phyloP scores from a whole-genome alignment of 2,329 filamentous ascomycete species.

The Neocucurbitaria cava region DNA sequence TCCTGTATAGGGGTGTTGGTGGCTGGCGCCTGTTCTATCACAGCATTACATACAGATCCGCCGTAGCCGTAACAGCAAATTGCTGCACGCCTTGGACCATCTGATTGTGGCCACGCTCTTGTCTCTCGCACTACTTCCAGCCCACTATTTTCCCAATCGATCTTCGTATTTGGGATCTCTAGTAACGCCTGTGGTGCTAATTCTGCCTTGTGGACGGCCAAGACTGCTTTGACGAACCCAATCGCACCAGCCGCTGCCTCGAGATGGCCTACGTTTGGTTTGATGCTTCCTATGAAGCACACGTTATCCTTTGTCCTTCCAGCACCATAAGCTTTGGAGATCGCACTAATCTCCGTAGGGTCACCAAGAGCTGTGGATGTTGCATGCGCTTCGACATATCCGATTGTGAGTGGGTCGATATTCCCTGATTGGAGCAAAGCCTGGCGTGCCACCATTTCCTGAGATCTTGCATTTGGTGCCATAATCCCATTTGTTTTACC shows the following conservation, averaged over 20 bases:
- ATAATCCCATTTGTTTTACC: constrained; percentile 34
- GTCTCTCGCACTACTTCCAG: constrained; percentile 19
- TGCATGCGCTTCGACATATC: constrained; percentile 55
- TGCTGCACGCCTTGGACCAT: constrained; percentile 11
- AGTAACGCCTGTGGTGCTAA: constrained; percentile 34
- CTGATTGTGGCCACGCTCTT: constrained; percentile 17
- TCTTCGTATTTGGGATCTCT: constrained; percentile 22
- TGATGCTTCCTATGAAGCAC: constrained; percentile 39
- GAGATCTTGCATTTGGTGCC: constrained; percentile 54
- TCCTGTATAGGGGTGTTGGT: not conserved
- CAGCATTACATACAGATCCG: constrained; percentile 18
- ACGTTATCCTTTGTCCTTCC: constrained; percentile 9
- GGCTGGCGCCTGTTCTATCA: constrained; percentile 11
- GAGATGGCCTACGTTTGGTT: constrained; percentile 44
- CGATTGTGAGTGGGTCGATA: constrained; percentile 35
- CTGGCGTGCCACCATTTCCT: constrained; percentile 39
- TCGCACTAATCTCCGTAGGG: constrained; percentile 33
- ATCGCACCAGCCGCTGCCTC: constrained; percentile 13
- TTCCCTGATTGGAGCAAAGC: constrained; percentile 44
- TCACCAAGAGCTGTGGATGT: constrained; percentile 65
- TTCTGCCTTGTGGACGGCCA: constrained; percentile 35
- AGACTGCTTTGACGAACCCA: constrained; percentile 35
- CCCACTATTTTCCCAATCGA: constrained; percentile 16
- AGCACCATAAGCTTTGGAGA: constrained; percentile 27
- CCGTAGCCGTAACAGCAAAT: constrained; percentile 29